phyloP scores from a whole-genome alignment of 306 rosid species.

The Sicyos baderoa region DNA sequence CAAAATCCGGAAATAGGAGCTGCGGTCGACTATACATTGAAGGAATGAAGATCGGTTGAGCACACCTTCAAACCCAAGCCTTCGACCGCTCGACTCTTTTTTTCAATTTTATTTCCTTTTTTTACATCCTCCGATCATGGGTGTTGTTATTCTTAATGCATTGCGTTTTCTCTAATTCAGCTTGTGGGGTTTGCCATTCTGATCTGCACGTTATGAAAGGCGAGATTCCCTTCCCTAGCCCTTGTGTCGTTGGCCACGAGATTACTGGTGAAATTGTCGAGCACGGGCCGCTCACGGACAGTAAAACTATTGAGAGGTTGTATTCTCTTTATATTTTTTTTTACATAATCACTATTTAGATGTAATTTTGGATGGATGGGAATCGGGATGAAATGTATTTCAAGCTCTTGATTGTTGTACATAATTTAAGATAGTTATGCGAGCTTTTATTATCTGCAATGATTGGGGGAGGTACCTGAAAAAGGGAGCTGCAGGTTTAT shows the following conservation, averaged over 20 bases:
- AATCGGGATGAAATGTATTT: background rate
- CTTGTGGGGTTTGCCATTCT: conserved; percentile 96
- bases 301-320: conserved; percentile 52
- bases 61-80: no score
- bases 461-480: background rate
- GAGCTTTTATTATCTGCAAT: background rate
- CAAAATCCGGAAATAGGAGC: no score
- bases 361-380: background rate
- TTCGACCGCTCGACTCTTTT: no score
- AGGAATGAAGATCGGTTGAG: no score
- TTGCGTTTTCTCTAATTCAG: conserved; percentile 30
- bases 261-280: conserved; percentile 83
- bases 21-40: no score
- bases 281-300: conserved; percentile 51
- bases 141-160: background rate
- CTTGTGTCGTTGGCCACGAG: conserved; percentile 90
- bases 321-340: background rate
- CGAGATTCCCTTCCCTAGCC: conserved; percentile 74
- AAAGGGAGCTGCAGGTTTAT: background rate
- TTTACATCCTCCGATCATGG: no score
- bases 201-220: conserved; percentile 93
- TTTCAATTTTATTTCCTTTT: no score
- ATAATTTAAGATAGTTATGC: background rate
- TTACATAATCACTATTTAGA: background rate
- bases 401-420: conserved; percentile 10